Base-by-base conservation (phyloP, 1,284 basidiomycete genomes). In the Vanrija sp. region DNA sequence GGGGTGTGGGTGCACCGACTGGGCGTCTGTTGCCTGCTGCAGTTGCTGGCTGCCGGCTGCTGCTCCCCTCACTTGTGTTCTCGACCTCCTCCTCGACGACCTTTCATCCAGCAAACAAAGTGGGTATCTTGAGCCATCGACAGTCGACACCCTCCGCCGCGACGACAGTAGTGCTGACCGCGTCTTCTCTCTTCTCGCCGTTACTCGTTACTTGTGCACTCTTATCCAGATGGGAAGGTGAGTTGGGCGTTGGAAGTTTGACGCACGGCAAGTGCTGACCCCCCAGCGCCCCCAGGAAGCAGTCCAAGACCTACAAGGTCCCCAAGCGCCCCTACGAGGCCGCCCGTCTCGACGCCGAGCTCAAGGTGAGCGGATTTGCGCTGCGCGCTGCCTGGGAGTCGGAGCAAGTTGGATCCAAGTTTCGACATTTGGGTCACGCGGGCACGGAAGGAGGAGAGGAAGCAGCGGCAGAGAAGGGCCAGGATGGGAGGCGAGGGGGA, bases 281-380 rank as follows among this genome's bases (percentile, higher is more conserved):
- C 16, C 26, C 28, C 38, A 43, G 42, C 28, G 45, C 47, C 8
- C 40, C 40, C 52, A 54, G 52, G 46, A 55, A 55, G 54, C 54
- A 74, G 63, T 73, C 71, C 58, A 77, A 81, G 80, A 93, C 90
- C 79, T 92, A 92, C 83, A 93, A 95, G 85, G 93, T 98, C 83
- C 95, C 95, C 76, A 91, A 88, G 84, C 88, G 95, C 78, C 89
- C 95, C 76, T 98, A 88, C 81, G 93, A 91, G 83, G 91, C 92
- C 64, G 91, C 95, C 77, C 93, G 95, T 82, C 91, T 98, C 82
- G 95, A 99, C 83, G 87, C 90, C 71, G 96, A 98, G 85, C 85
- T 99, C 77, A 98, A 98, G 88, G 90, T 91, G 70, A 65, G 79
- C 54, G 29, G n/a, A 44, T 12, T 43, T 18, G 28, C n/a, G 39